Evolutionary conservation across 768 basidiomycete genomes (phyloP).

Genomic region (Leccinum olivaceopallidum): DNA sequence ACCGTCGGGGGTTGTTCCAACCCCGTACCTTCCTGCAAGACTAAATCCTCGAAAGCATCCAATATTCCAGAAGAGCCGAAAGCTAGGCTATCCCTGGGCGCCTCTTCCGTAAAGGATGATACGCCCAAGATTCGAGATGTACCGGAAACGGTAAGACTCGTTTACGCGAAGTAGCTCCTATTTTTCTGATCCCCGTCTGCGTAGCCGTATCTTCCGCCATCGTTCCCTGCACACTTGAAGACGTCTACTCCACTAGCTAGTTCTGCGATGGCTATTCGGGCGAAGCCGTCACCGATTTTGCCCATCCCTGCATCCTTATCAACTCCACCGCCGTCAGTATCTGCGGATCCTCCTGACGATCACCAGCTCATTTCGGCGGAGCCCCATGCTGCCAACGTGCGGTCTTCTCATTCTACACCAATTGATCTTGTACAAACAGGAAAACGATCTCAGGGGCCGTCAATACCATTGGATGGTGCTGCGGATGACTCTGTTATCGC

Average conservation of each 20-base stretch:
- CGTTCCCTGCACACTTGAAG: conserved; percentile 51
- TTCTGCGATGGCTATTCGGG: conserved; percentile 25
- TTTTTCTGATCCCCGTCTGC: conserved; percentile 15
- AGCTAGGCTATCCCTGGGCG: conserved; percentile 3
- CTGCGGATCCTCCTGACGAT: conserved; percentile 21
- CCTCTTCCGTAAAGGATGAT: conserved; percentile 7
- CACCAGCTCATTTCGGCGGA: conserved; percentile 10
- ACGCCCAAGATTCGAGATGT: conserved; percentile 34
- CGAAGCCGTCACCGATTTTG: conserved; percentile 47
- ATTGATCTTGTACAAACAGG: conserved; percentile 17
- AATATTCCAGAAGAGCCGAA: conserved; percentile 1
- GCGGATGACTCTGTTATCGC: conserved; percentile 13
- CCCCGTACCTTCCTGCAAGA: conserved; percentile 12
- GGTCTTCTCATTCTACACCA: conserved; percentile 18
- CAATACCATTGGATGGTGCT: conserved; percentile 31
- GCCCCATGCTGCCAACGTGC: conserved; percentile 11
- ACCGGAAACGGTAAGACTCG: conserved; percentile 38
- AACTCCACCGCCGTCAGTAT: conserved; percentile 26
- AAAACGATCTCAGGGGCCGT: conserved; percentile 31
- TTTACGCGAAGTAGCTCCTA: conserved; percentile 1
- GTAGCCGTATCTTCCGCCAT: conserved; percentile 54
- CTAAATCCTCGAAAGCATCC: conserved; percentile 10
- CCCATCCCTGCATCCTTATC: conserved; percentile 28
- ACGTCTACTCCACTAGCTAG: conserved; percentile 53
- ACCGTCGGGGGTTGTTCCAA: conserved; percentile 7